Conservation (phyloP, 257 asterid genomes). For the Solanum chiquidenum region DNA sequence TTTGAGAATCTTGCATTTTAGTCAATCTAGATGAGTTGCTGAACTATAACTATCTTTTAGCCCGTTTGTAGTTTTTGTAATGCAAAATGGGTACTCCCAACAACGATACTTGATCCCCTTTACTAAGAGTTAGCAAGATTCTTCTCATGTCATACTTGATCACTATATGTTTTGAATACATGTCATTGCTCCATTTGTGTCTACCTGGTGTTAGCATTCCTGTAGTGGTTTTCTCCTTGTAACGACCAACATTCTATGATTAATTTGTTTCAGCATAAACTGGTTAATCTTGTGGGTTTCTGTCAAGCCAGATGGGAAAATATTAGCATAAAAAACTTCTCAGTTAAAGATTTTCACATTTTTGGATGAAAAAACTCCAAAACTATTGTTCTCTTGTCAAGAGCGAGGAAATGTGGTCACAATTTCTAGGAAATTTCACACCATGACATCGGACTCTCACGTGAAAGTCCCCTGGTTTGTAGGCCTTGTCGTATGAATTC, state of each 20-base stretch:
- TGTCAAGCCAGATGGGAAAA: slow-evolving; percentile 51
- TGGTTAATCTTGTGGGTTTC: not conserved
- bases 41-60: not conserved
- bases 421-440: too few species aligned
- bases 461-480: too few species aligned
- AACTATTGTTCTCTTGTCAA: not conserved
- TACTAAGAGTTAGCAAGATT: not conserved
- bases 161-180: not conserved
- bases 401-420: too few species aligned
- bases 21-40: not conserved
- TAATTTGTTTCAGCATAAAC: not conserved
- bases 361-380: slow-evolving; percentile 57
- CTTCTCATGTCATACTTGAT: not conserved
- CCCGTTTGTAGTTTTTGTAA: not conserved
- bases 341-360: slow-evolving; percentile 59
- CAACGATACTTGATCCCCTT: not conserved
- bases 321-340: slow-evolving; percentile 67
- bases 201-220: not conserved
- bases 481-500: too few species aligned
- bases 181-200: not conserved
- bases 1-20: not conserved
- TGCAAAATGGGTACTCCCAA: not conserved
- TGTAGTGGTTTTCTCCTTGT: not conserved
- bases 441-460: too few species aligned
- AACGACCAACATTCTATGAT: not conserved